These are phyloP conservation scores for Carex littledalei DNA, from an alignment of 176 grass and related monocot species.

Conservation along the genomic window DNA sequence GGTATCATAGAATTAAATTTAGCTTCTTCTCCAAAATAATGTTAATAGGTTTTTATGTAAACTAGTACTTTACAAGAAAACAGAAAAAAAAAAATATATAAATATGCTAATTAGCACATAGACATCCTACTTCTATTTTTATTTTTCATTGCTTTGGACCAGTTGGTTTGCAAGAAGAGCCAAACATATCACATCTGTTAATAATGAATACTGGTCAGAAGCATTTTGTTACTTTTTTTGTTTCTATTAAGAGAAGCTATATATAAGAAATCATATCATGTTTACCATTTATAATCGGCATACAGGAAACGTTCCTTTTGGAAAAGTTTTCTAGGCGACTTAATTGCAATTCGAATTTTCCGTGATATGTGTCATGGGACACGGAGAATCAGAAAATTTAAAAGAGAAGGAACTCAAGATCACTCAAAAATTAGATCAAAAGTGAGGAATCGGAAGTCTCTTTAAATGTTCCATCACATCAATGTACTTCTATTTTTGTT, in stretches of 20 bases:
- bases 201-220: neutral
- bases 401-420: neutral
- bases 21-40: neutral
- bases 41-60: too few species aligned
- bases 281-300: neutral
- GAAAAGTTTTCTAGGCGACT: neutral
- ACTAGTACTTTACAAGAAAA: neutral
- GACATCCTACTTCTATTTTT: neutral
- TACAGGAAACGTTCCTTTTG: neutral
- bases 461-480: neutral
- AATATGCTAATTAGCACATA: neutral
- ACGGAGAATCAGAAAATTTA: neutral
- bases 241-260: neutral
- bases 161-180: neutral
- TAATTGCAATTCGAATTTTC: neutral
- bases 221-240: neutral
- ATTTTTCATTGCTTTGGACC: neutral
- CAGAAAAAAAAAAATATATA: neutral
- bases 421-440: neutral
- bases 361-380: neutral
- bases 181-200: neutral
- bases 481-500: neutral
- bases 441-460: neutral
- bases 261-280: neutral
- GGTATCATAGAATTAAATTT: neutral